Base-by-base conservation (phyloP, 768 basidiomycete genomes). In the Rossbeevera mucosa region DNA sequence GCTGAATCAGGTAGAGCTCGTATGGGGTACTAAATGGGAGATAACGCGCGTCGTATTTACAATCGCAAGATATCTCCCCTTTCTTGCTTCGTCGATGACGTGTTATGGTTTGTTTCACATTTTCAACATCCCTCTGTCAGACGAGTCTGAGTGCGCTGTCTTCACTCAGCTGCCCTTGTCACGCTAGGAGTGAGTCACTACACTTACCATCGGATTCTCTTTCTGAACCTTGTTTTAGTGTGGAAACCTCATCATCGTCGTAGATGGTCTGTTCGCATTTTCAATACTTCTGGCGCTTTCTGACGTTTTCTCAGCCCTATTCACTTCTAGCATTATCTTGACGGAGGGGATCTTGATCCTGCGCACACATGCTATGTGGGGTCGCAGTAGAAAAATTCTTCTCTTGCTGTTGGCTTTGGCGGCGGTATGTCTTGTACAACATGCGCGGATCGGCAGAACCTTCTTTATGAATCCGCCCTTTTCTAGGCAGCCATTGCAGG, bases 291-390 rank as follows among this genome's bases (percentile, higher is more conserved):
- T 31, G 6, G 1, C 22, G 2, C 25, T 41, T 18, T 5, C 24
- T 58, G 31, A 65, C 24, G 18, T 21, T 14, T 11, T 20, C n/a
- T 33, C 36, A 65, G 61, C 26, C 16, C 21, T 56, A 3, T 66
- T 54, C 44, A 54, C 2, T 22, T 44, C 45, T 12, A 56, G 62
- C n/a, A 29, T 61, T 18, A 18, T 66, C 14, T 48, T 51, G 13
- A 43, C 59, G 0, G 57, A 58, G 49, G 59, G 44, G 6, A 53
- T 66, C 20, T 55, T 65, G 44, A 66, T 66, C 21, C 44, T 66
- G 1, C 65, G 64, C 28, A 66, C 64, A 18, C 66, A 62, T 18
- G 62, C 64, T 24, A 41, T 65, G 46, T 65, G 64, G 59, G 54
- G 53, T 48, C 59, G 57, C 24, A 64, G 41, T 28, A 52, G 25